Base-by-base conservation (phyloP, 164 flowering plant species). In the Magnolia officinalis region DNA sequence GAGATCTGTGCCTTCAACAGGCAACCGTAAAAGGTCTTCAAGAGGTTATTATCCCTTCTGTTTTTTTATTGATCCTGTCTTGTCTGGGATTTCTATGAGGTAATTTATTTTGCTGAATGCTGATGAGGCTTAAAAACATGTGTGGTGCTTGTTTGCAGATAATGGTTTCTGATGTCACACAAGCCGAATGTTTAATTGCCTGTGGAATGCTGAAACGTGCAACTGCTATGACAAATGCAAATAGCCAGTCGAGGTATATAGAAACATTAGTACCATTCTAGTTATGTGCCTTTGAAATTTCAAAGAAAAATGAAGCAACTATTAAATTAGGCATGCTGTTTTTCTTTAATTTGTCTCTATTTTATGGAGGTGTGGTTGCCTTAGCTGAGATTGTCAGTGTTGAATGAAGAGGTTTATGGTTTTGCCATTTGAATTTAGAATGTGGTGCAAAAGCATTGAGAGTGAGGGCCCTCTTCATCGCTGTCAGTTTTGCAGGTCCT, bases 171-270 rank as follows among this genome's bases (percentile, higher is more conserved):
- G 79, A 85, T 83, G 84, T 82, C 71, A 77, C 75, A 16, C 84
- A 90, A 65, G 97, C 98, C 59, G 94, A 95, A 74, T 81, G 89
- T 24, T 70, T 89, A 58, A 85, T 95, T 80, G 89, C 87, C 50
- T 71, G 74, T 59, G 98, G 91, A 51, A 83, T 92, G 86, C 63
- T 87, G 76, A 92, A 84, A 78, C 97, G 98, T 61, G 81, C 92
- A 58, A 93, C 98, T 55, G 96, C 97, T 6, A 83, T 72, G 80
- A 93, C 98, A 66, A 90, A 91, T 77, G 71, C 93, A 45, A 95
- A 95, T 52, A 84, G 83, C 82, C 93, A 91, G 70, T 95, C 98
- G 4, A 95, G 98, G 98, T 93, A 26, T 55, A 6, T 67, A 71
- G 31, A 72, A 24, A 70, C 49, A 8, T 14, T 70, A 50, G 16